Conservation (phyloP, 225 moss, liverwort and hornwort species). For the Marchantia polymorpha region DNA sequence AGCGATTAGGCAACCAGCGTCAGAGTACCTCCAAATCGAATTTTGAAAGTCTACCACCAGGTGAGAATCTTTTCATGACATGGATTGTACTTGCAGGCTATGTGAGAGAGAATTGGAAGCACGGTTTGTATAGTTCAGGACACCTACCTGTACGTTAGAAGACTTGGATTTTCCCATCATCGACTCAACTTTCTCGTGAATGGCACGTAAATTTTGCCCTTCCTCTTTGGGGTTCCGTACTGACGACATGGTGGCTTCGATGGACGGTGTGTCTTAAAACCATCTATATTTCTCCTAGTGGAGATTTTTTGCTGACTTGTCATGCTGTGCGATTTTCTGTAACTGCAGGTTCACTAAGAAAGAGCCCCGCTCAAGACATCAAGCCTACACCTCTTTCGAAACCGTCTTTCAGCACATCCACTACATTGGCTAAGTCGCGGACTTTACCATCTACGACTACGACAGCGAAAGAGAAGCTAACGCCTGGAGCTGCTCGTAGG, state of each 20-base stretch:
- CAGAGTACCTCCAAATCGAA: constrained; percentile 22
- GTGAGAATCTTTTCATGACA: neutral
- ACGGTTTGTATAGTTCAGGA: neutral
- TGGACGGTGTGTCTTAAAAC: too few species aligned
- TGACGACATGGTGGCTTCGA: too few species aligned
- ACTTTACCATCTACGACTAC: neutral
- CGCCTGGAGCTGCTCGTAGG: constrained; percentile 14
- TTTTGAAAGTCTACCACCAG: constrained; percentile 23
- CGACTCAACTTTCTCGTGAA: neutral
- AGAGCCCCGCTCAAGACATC: constrained; percentile 5
- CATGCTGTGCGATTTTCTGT: neutral
- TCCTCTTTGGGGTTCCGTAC: too few species aligned
- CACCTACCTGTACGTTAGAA: neutral
- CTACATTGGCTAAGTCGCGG: constrained; percentile 12
- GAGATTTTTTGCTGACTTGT: neutral
- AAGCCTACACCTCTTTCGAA: constrained; percentile 3
- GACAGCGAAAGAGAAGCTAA: constrained; percentile 2
- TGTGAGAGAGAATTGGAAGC: neutral
- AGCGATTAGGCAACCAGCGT: constrained; percentile 24
- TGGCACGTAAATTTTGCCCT: too few species aligned
- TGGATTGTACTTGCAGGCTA: too few species aligned
- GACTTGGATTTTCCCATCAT: neutral
- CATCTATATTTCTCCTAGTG: neutral
- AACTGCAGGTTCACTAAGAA: constrained; percentile 12
- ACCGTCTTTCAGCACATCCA: constrained; percentile 23